Conservation (phyloP, 139 green algal species). For the Limnomonas spitsbergensis region DNA sequence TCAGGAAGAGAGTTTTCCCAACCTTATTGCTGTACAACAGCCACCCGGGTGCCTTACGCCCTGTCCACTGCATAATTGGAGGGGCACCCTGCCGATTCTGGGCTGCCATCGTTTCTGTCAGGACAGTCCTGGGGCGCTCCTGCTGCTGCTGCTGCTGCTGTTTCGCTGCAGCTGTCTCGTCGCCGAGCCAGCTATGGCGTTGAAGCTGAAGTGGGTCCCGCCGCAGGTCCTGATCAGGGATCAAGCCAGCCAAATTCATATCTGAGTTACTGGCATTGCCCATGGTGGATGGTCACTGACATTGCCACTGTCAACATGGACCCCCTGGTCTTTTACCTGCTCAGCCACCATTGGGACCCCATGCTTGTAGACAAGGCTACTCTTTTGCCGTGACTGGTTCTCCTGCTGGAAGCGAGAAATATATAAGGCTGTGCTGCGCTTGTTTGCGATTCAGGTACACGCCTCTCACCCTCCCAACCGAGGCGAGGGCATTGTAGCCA, state of each 20-base stretch:
- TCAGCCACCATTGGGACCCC: neutral
- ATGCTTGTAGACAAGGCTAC: neutral
- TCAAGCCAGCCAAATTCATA: no score
- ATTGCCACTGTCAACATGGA: no score
- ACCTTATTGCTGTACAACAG: constrained; percentile 28
- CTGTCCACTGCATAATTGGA: constrained; percentile 18
- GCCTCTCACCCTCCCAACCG: no score
- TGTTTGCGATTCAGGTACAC: no score
- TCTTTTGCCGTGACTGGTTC: neutral
- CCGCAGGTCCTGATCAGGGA: no score
- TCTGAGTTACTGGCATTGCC: no score
- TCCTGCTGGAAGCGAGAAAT: no score
- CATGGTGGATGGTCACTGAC: no score
- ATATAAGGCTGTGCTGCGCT: no score
- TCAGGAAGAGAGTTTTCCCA: neutral
- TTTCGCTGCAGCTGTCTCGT: neutral
- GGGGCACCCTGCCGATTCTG: neutral
- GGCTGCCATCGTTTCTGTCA: neutral
- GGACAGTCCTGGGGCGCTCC: neutral
- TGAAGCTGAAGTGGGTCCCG: neutral
- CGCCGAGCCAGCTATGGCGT: constrained; percentile 6
- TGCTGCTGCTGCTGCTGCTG: constrained; percentile 12
- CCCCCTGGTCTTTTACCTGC: neutral
- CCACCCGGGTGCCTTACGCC: constrained; percentile 26
- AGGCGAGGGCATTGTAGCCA: neutral